Percentiles rank a stretch among this genome's conserved stretches.
These are phyloP conservation scores for Hydrangea macrophylla DNA, from an alignment of 148 eudicot species.

Conservation along the genomic window DNA sequence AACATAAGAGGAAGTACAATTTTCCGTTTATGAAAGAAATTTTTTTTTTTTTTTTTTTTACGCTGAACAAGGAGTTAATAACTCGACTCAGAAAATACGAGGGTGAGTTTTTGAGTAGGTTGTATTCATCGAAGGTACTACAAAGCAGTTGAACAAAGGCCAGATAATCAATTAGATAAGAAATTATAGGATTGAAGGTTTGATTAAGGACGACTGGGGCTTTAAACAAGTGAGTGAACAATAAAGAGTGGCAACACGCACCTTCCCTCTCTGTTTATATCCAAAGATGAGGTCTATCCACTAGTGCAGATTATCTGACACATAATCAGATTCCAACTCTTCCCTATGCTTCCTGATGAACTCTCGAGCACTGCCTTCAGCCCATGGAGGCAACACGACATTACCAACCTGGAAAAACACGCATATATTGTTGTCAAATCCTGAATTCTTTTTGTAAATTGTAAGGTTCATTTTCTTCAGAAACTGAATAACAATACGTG, in stretches of 20 bases:
- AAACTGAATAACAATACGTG: too few species aligned
- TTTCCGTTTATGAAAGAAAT: too few species aligned
- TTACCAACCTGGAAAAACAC: conserved; percentile 65
- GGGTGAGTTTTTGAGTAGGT: not conserved
- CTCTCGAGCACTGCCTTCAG: conserved; percentile 92
- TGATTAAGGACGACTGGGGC: not conserved
- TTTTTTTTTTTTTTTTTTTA: too few species aligned
- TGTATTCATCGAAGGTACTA: not conserved
- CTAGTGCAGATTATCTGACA: conserved; percentile 93
- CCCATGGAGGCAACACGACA: conserved; percentile 94
- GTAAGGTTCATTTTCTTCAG: too few species aligned
- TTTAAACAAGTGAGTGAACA: not conserved
- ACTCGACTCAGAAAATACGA: not conserved
- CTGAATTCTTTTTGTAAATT: too few species aligned
- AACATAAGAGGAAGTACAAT: too few species aligned
- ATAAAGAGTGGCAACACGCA: conserved; percentile 27
- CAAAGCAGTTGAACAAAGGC: too few species aligned
- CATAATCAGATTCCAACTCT: conserved; percentile 93
- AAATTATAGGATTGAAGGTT: not conserved
- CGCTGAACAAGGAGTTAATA: not conserved
- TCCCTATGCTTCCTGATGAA: conserved; percentile 91
- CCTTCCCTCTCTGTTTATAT: conserved; percentile 93
- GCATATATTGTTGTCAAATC: conserved; percentile 6
- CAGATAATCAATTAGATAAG: conserved; percentile 5
- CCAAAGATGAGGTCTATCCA: conserved; percentile 99